phyloP scores from a whole-genome alignment of 2,329 filamentous ascomycete genomes.

The Trichoderma guizhouense region DNA sequence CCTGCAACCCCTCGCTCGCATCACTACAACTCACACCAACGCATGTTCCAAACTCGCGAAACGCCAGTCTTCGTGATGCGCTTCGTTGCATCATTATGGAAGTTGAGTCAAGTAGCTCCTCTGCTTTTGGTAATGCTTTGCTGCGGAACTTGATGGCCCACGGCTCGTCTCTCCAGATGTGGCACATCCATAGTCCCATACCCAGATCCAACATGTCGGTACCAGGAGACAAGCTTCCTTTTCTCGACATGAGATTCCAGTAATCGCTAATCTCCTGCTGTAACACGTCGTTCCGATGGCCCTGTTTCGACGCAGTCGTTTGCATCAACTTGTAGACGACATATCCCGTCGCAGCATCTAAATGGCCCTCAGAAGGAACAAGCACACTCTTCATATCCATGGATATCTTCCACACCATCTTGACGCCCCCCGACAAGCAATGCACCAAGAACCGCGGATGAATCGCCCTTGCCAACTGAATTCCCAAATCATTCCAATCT shows the following conservation, averaged over 20 bases:
- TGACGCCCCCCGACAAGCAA: constrained; percentile 19
- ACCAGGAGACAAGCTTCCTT: constrained; percentile 41
- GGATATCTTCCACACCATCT: constrained; percentile 56
- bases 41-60: constrained; percentile 53
- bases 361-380: constrained; percentile 50
- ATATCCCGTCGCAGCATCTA: constrained; percentile 55
- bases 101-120: constrained; percentile 23
- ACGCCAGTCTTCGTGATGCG: constrained; percentile 41
- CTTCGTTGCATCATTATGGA: constrained; percentile 25
- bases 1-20: constrained; percentile 31
- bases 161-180: constrained; percentile 46
- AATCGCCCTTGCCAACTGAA: constrained; percentile 50
- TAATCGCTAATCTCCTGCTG: constrained; percentile 52
- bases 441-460: constrained; percentile 49
- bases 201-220: constrained; percentile 54
- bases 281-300: constrained; percentile 28
- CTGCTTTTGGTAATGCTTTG: constrained; percentile 29
- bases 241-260: constrained; percentile 42
- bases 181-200: constrained; percentile 56
- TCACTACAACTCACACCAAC: constrained; percentile 44
- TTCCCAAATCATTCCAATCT: constrained; percentile 48
- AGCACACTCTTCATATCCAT: constrained; percentile 46
- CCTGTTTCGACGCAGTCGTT: constrained; percentile 33
- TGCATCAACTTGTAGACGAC: constrained; percentile 49
- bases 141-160: constrained; percentile 44